Conservation (phyloP, 768 basidiomycete genomes). For the Naganishia onofrii region DNA sequence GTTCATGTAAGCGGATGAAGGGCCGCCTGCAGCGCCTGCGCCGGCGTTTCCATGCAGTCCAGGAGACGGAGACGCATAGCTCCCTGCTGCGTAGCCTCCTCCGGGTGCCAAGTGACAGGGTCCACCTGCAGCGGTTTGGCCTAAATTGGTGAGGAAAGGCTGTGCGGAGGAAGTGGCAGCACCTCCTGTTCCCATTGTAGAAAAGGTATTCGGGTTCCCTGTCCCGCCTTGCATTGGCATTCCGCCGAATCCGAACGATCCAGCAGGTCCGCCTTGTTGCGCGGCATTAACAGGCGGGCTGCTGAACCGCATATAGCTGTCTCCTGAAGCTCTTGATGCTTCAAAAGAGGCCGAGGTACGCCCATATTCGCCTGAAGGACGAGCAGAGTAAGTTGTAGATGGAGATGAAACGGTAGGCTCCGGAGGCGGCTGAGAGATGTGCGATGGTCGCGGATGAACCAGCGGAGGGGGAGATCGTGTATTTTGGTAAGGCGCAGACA, state of each 20-base stretch:
- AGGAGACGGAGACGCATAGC: slow-evolving; percentile 22
- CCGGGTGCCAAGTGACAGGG: not conserved
- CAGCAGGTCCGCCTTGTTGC: slow-evolving; percentile 8
- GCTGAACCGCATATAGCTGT: slow-evolving; percentile 24
- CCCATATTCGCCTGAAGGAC: slow-evolving; percentile 39
- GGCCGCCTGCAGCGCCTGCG: slow-evolving; percentile 26
- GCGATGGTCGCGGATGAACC: slow-evolving; percentile 51
- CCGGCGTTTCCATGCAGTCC: slow-evolving; percentile 19
- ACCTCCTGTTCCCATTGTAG: slow-evolving; percentile 16
- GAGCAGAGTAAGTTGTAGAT: slow-evolving; percentile 48
- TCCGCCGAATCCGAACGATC: slow-evolving; percentile 25
- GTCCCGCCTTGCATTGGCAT: slow-evolving; percentile 17
- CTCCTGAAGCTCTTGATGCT: slow-evolving; percentile 17
- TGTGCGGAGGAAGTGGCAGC: slow-evolving; percentile 31
- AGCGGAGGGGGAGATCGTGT: slow-evolving; percentile 51
- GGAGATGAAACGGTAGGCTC: slow-evolving; percentile 49
- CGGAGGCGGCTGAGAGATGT: slow-evolving; percentile 50
- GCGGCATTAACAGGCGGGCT: slow-evolving; percentile 42
- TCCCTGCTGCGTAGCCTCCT: slow-evolving; percentile 6
- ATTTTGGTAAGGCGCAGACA: slow-evolving; percentile 41
- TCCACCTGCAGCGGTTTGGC: not conserved
- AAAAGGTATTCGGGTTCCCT: slow-evolving; percentile 20
- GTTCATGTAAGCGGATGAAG: not conserved
- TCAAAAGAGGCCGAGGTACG: slow-evolving; percentile 23
- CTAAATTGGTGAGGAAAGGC: slow-evolving; percentile 19